Conservation (phyloP, 169 alveolate genomes). For the Eimeria zaria region DNA sequence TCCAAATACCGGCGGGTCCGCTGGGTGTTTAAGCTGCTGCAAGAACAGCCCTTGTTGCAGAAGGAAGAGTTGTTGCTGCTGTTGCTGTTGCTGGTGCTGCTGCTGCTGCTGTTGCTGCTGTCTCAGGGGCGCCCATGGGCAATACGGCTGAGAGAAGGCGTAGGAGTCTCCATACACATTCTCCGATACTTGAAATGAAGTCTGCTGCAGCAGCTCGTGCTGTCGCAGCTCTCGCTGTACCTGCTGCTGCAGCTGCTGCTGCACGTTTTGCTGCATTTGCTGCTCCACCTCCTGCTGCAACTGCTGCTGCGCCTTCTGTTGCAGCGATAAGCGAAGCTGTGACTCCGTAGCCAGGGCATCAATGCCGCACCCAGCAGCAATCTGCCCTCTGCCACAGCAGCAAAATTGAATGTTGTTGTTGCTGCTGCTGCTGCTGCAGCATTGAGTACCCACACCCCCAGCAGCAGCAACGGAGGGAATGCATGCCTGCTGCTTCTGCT, state of each 20-base stretch:
- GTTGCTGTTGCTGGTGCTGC: not conserved
- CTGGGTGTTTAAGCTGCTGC: conserved; percentile 15
- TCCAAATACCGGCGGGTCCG: not conserved
- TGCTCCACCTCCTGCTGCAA: not conserved
- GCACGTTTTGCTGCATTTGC: not conserved
- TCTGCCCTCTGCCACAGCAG: not conserved
- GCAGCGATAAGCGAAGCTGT: not conserved
- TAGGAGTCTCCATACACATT: not conserved
- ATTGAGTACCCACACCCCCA: not conserved
- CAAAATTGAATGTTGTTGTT: conserved; percentile 4
- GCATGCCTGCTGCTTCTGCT: conserved; percentile 21
- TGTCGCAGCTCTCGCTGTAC: not conserved
- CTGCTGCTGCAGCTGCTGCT: conserved; percentile 1
- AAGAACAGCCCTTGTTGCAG: not conserved
- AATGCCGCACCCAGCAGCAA: not conserved
- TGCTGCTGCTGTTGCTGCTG: conserved; percentile 9
- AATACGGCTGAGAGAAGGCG: not conserved
- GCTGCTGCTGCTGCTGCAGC: conserved; percentile 1
- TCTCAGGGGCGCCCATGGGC: not conserved
- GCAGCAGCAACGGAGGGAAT: not conserved
- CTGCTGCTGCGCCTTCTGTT: not conserved
- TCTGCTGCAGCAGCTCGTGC: not conserved
- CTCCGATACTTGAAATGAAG: not conserved
- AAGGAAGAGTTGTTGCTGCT: not conserved
- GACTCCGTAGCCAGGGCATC: not conserved